Conservation (phyloP, 2,329 filamentous ascomycete species). For the Sclerotinia sclerotiorum region DNA sequence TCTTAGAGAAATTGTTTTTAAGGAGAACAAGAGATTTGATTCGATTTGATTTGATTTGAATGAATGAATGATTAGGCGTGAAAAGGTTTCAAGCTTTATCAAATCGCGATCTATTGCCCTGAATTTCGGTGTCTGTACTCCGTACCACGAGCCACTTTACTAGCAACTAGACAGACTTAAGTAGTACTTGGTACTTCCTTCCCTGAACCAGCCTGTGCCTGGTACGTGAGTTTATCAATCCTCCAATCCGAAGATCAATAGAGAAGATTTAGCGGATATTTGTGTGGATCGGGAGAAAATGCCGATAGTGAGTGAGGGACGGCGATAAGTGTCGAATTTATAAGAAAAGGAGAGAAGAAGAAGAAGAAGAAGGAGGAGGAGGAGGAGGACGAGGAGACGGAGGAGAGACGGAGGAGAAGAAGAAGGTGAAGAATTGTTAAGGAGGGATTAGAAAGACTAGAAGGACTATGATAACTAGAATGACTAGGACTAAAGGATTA, state of each 20-base stretch:
- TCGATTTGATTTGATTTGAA: neutral
- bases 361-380: neutral
- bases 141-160: neutral
- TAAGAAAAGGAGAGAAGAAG: neutral
- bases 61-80: too few relatives aligned
- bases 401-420: too few relatives aligned
- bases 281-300: neutral
- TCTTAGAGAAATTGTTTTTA: neutral
- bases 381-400: too few relatives aligned
- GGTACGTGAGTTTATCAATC: slow-evolving; percentile 8
- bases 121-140: neutral
- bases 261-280: neutral
- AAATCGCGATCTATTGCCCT: neutral
- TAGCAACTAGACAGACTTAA: too few relatives aligned
- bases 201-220: neutral
- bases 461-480: too few relatives aligned
- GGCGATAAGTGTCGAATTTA: slow-evolving; percentile 2
- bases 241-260: neutral
- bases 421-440: neutral
- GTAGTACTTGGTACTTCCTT: neutral
- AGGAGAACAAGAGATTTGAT: neutral
- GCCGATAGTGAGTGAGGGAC: slow-evolving; percentile 1
- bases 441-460: neutral
- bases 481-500: neutral
- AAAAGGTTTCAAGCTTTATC: neutral